Conservation (phyloP, 83 land plant species). For the Picea abies region DNA sequence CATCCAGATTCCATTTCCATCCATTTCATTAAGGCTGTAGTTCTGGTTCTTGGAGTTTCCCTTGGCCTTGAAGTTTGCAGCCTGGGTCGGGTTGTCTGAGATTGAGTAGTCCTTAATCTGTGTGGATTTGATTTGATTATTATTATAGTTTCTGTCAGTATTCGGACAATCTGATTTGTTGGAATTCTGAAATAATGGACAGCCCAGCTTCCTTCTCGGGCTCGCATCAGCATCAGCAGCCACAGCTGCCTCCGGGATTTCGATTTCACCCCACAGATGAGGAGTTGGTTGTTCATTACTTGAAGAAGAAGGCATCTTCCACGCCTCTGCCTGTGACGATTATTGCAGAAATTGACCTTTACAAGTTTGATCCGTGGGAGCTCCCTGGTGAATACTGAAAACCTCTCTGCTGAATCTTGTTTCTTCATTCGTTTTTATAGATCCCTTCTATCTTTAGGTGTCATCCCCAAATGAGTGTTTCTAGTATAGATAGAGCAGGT, state of each 20-base stretch:
- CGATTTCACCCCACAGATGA: conserved; percentile 20
- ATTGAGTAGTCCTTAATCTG: no score
- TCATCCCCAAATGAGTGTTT: not conserved
- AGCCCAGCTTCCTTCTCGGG: not conserved
- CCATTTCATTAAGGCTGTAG: no score
- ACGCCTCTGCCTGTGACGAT: conserved; percentile 17
- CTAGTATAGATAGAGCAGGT: not conserved
- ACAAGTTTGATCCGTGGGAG: conserved; percentile 30
- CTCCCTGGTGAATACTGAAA: conserved; percentile 14
- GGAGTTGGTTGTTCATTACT: conserved; percentile 26
- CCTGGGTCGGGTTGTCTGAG: no score
- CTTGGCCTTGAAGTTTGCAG: not conserved
- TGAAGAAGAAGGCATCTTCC: conserved; percentile 18
- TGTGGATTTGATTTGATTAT: no score
- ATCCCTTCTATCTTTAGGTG: not conserved
- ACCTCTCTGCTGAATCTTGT: not conserved
- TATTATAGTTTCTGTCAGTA: no score
- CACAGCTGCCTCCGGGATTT: conserved; percentile 19
- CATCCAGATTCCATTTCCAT: no score
- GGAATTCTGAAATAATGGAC: not conserved
- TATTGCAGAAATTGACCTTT: conserved; percentile 24
- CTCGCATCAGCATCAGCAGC: conserved; percentile 12
- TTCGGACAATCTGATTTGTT: not conserved
- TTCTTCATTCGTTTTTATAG: not conserved
- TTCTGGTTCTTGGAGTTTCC: not conserved